Base-by-base conservation (phyloP, 805 yeast genomes). In the Cyberlindnera euphorbiae region DNA sequence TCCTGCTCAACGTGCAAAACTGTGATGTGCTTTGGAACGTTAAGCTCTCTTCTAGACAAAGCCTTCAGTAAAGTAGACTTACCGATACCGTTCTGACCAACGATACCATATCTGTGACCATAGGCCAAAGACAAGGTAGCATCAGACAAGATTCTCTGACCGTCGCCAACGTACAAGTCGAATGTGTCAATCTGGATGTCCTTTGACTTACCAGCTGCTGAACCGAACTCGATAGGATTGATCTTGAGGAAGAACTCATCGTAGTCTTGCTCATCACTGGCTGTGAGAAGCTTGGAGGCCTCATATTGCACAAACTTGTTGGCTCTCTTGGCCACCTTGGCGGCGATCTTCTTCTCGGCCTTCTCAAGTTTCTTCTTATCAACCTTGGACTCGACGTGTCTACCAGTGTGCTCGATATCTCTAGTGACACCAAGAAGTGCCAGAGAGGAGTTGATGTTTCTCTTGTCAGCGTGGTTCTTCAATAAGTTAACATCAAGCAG, bases 31-130 rank as follows among this genome's bases (percentile, higher is more conserved):
- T 85, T 88, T 11, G 98, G 97, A 50, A 93, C 82, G 39, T 87
- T 79, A 50, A 93, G 69, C 57, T 93, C 98, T 74, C 99, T 82
- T 60, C 95, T 77, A 1, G 97, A 82, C 36, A 93, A 67, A 0
- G 99, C 99, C 49, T 86, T 74, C 57, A 93, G 68, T 36, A 93
- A 66, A 0, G 98, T 93, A 29, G 97, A 89, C 62, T 93, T 93
- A 80, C 99, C 99, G 50, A 93, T 89, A 90, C 99, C 99, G 67
- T 93, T 93, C 59, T 89, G 95, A 62, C 99, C 99, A 29, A 93
- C 96, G 35, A 93, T 66, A 77, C 98, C 99, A 52, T 93, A 93
- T 59, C 97, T 77, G 60, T 84, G 87, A 37, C 98, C 98, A 58
- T 81, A 81, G 19, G 96, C 80, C 46, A 93, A 72, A 1, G 96